Base-by-base conservation (phyloP, 2,329 filamentous ascomycete genomes). In the Madurella mycetomatis region DNA sequence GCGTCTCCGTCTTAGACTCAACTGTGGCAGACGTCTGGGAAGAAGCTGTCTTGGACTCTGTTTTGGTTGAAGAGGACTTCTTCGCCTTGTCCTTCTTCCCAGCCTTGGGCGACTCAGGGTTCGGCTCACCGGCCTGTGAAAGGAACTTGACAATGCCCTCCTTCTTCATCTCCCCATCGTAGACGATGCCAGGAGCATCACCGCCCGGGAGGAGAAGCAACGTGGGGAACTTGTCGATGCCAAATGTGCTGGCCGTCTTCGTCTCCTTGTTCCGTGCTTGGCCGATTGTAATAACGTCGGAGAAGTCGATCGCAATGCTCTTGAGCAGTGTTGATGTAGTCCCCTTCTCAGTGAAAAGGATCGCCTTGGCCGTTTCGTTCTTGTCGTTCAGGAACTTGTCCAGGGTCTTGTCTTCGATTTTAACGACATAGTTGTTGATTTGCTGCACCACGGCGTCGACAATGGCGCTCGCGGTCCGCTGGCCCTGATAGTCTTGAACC, bases 341-440 rank as follows among this genome's bases (percentile, higher is more conserved):
- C 18, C 91, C 90, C 76, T 97, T 99, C 53, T 96, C 89, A 2
- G 89, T 95, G 72, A 99, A 97, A 2, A 99, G 76, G 34, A 99
- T 84, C 0, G 88, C 92, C 76, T 95, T 96, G 47, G 91, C 82
- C 12, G 79, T 81, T 17, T 87, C 82, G 56, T 84, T 85, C 43
- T 82, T 79, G 54, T 81, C 79, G 9, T 75, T 73, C 47, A 96
- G 71, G 81, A 92, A 99, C 12, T 75, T 74, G 54, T 90, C 85
- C 39, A 95, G 66, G 44, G 88, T 86, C 71, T 88, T 89, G 70
- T 95, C 90, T 15, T 85, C 84, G 46, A 96, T 75, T 58, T 83
- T 82, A 68, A 87, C 87, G 42, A 99, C 92, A 65, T 94, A 86
- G 73, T 97, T 97, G 62, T 90, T 91, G 64, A 99, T 96, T 72